Evolutionary conservation across 345 rosid species (phyloP).

Genomic region (Psidium friedrichsthalianum): DNA sequence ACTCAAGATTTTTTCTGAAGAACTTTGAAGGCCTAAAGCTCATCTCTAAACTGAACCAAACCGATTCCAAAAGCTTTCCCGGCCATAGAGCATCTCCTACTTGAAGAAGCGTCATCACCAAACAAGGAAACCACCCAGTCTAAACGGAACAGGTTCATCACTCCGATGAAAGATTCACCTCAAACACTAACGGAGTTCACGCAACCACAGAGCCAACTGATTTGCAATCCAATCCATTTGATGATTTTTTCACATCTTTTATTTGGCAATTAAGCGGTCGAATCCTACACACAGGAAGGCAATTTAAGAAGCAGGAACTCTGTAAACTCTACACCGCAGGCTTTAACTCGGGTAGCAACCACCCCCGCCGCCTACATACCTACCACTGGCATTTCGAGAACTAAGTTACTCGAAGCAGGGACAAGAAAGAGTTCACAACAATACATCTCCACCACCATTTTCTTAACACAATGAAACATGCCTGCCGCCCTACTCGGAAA

Average conservation of each 20-base stretch:
- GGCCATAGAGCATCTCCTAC: neutral
- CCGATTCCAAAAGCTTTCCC: neutral
- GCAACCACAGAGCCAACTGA: neutral
- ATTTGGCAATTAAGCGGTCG: neutral
- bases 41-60: too few species aligned
- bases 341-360: neutral
- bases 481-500: neutral
- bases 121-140: neutral
- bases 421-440: neutral
- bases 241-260: neutral
- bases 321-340: neutral
- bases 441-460: neutral
- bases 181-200: neutral
- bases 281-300: neutral
- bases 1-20: too few species aligned
- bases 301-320: neutral
- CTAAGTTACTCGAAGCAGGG: neutral
- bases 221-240: neutral
- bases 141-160: neutral
- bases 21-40: too few species aligned
- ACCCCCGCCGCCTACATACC: too few species aligned
- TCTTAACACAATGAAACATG: neutral
- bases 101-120: neutral
- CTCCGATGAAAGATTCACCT: neutral
- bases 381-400: neutral